Conservation (phyloP, 2,329 filamentous ascomycete species). For the Penicillium hordei region DNA sequence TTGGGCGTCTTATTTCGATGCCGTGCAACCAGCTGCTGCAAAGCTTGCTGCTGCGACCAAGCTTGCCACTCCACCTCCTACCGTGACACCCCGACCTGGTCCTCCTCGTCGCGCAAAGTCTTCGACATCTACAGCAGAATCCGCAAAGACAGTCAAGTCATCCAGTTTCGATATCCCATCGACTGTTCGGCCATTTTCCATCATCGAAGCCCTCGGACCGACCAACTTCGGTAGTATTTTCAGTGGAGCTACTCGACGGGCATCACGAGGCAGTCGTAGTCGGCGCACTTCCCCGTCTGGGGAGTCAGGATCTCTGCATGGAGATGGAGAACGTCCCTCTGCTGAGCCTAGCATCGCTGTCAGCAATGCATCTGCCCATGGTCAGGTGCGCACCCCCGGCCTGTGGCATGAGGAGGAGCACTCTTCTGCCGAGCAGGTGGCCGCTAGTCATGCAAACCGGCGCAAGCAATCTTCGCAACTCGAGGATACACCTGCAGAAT, state of each 20-base stretch:
- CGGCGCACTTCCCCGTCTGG: constrained; percentile 35
- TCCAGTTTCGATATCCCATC: constrained; percentile 28
- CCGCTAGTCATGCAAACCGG: constrained; percentile 29
- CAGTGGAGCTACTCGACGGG: constrained; percentile 40
- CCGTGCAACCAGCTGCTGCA: constrained; percentile 10
- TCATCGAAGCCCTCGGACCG: constrained; percentile 33
- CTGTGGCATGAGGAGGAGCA: constrained; percentile 32
- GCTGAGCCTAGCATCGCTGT: constrained; percentile 45
- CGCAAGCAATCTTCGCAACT: constrained; percentile 42
- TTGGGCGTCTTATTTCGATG: constrained; percentile 40
- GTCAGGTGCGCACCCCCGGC: constrained; percentile 43
- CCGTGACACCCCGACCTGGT: constrained; percentile 37
- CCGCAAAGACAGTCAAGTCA: constrained; percentile 46
- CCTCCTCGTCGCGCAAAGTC: constrained; percentile 44
- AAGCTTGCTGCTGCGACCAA: constrained; percentile 9
- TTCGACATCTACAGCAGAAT: constrained; percentile 48
- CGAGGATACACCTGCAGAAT: constrained; percentile 32
- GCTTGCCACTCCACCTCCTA: constrained; percentile 18
- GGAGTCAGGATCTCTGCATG: constrained; percentile 37
- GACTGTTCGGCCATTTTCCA: constrained; percentile 26
- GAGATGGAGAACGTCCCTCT: constrained; percentile 38
- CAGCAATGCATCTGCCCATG: constrained; percentile 46
- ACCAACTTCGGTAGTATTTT: constrained; percentile 42
- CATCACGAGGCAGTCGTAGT: constrained; percentile 40
- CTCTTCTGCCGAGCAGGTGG: constrained; percentile 12